A percentile compares a stretch with the other conserved stretches of the same genome.
Conservation (phyloP, 176 grass and related monocot genomes). For the Zoysia japonica region DNA sequence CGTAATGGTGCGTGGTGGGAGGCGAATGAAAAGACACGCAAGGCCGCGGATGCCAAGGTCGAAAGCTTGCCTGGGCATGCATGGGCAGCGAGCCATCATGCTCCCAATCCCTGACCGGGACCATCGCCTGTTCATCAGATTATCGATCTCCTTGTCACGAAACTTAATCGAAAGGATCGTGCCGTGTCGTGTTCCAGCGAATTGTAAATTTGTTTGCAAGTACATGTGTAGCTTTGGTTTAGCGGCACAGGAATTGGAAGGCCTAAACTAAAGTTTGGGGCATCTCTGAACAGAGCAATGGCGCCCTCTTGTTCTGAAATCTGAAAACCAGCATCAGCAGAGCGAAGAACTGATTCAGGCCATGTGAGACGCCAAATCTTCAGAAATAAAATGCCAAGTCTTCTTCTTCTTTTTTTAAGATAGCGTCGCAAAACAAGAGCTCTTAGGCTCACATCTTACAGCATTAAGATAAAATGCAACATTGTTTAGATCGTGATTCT, state of each 20-base stretch:
- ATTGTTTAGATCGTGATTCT: too few relatives aligned
- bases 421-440: too few relatives aligned
- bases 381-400: too few relatives aligned
- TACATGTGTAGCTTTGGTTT: background rate
- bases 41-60: conserved; percentile 42
- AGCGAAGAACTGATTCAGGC: background rate
- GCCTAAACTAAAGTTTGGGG: background rate
- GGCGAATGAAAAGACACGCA: conserved; percentile 56
- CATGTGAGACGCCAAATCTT: background rate
- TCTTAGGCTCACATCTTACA: too few relatives aligned
- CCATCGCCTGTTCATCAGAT: background rate
- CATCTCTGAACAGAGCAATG: background rate
- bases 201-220: background rate
- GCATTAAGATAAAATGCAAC: too few relatives aligned
- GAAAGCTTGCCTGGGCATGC: conserved; percentile 26
- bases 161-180: background rate
- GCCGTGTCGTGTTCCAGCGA: background rate
- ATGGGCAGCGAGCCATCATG: conserved; percentile 46
- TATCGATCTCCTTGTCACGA: background rate
- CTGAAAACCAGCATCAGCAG: background rate
- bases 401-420: too few relatives aligned
- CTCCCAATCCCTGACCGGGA: conserved; percentile 29
- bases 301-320: background rate
- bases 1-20: conserved; percentile 31
- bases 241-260: background rate